Percentiles rank a stretch among this genome's conserved stretches.
phyloP scores from a whole-genome alignment of 2,329 filamentous ascomycete species.

The Bipolaris victoriae region DNA sequence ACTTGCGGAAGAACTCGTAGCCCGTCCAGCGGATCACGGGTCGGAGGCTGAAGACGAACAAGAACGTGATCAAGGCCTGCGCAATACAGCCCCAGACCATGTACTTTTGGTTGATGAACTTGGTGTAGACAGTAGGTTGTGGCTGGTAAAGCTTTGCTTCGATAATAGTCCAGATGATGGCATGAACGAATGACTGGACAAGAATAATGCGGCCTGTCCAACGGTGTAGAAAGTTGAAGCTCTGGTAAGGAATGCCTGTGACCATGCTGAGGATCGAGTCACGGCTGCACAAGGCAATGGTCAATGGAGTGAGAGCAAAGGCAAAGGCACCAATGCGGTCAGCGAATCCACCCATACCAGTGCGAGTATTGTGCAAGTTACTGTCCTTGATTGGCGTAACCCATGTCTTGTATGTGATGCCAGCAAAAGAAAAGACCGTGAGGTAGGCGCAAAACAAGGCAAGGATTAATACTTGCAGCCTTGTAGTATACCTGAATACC shows the following conservation, averaged over 20 bases:
- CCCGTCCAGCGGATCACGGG: constrained; percentile 16
- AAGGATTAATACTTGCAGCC: constrained; percentile 9
- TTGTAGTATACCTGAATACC: constrained; percentile 7
- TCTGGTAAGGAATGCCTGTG: constrained; percentile 12
- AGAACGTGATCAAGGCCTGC: constrained; percentile 11
- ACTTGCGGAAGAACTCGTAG: constrained; percentile 14
- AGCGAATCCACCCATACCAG: constrained; percentile 9
- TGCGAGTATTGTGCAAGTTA: constrained; percentile 8
- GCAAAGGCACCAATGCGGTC: constrained; percentile 13
- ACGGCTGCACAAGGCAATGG: constrained; percentile 11
- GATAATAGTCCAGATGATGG: constrained; percentile 11
- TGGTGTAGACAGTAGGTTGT: constrained; percentile 6
- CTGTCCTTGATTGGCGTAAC: constrained; percentile 10
- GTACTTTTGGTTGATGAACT: constrained; percentile 12
- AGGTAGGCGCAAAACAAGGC: constrained; percentile 11
- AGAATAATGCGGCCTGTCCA: constrained; percentile 16
- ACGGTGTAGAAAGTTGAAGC: constrained; percentile 14
- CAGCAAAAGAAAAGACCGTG: constrained; percentile 8
- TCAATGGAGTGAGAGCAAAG: constrained; percentile 9
- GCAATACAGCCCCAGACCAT: constrained; percentile 13
- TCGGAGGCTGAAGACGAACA: constrained; percentile 13
- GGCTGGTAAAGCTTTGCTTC: constrained; percentile 15
- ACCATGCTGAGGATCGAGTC: constrained; percentile 14
- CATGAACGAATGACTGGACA: constrained; percentile 8
- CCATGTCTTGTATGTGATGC: constrained; percentile 15